Evolutionary conservation across 2,329 filamentous ascomycete genomes (phyloP), one percentile per base, ranked within the genome.

Genomic region (Penicillium griseofulvum): DNA sequence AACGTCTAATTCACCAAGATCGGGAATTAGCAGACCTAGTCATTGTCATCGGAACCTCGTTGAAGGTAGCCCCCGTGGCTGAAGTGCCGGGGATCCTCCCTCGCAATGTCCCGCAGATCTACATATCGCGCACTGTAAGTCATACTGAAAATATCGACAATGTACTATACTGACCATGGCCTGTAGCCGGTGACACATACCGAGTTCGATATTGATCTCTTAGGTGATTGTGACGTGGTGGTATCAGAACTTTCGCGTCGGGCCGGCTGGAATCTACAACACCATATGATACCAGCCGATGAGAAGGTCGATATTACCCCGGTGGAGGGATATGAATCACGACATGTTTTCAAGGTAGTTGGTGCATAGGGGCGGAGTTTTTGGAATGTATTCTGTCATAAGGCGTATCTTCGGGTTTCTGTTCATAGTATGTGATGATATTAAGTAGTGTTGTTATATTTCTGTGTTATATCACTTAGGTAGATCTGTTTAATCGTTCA

Each of bases 61-160:
- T 99, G 69, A 97, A 97, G 73, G 94, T 99, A 2, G 91, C 91
- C 1, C 94, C 94, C 33, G 94, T 99, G 3, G 92, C 89, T 33
- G 92, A 97, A 73, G 90, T 99, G 44, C 89, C 91, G 1, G 87
- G 88, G 34, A 89, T 88, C 65, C 73, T 96, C 41, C 90, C 90
- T 1, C 77, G 85, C n/a, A 74, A 89, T 56, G 85, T 96, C 37
- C 92, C 92, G 7, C 91, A 96, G 74, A 89, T 96, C 59, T 96
- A 94, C 75, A 90, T 97, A 65, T 92, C 88, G 17, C 85, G 90
- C 63, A 88, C 89, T 60, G 82, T 83, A 74, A 68, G 80, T 74
- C 24, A 26, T 36, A 12, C 26, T 28, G 4, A 14, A 10, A 1
- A 17, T 43, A 0, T 33, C 16, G 4, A 1, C 16, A 10, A 1